phyloP scores from a whole-genome alignment of 164 flowering plant genomes.

The Annona cherimola region DNA sequence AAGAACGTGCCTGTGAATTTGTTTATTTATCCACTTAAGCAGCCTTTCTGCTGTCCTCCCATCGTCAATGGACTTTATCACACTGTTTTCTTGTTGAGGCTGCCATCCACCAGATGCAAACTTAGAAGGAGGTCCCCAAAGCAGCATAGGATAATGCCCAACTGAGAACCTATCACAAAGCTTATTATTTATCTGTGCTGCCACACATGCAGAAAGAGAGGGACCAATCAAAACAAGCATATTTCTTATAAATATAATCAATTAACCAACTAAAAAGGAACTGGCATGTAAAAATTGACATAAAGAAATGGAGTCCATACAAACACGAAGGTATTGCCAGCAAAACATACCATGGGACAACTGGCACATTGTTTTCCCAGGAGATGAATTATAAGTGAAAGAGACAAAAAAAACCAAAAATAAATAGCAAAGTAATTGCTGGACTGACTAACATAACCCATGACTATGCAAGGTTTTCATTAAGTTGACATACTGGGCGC shows the following conservation, averaged over 20 bases:
- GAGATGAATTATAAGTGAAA: too few species aligned
- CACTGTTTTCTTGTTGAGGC: constrained; percentile 46
- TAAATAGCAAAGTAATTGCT: too few species aligned
- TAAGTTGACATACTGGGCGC: too few species aligned
- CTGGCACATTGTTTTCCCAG: too few species aligned
- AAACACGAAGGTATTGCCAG: too few species aligned
- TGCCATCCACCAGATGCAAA: constrained; percentile 62
- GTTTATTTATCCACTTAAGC: constrained; percentile 85
- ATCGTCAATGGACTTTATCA: constrained; percentile 53
- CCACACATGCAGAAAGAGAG: constrained; percentile 41
- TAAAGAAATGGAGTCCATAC: not conserved
- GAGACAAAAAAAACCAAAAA: too few species aligned
- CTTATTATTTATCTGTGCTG: constrained; percentile 87
- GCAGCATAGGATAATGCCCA: constrained; percentile 78
- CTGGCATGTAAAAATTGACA: not conserved
- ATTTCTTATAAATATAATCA: not conserved
- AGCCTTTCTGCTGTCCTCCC: constrained; percentile 82
- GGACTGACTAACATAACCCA: too few species aligned
- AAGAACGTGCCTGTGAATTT: constrained; percentile 57
- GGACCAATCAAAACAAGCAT: constrained; percentile 26
- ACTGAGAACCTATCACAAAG: constrained; percentile 92
- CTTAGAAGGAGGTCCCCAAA: constrained; percentile 82
- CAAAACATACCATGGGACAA: too few species aligned
- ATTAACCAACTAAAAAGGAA: not conserved
- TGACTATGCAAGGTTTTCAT: too few species aligned